A percentile compares a stretch with the other conserved stretches of the same genome.
Evolutionary conservation across 2,329 filamentous ascomycete species (phyloP).

Genomic region (Aspergillus quadricinctus): DNA sequence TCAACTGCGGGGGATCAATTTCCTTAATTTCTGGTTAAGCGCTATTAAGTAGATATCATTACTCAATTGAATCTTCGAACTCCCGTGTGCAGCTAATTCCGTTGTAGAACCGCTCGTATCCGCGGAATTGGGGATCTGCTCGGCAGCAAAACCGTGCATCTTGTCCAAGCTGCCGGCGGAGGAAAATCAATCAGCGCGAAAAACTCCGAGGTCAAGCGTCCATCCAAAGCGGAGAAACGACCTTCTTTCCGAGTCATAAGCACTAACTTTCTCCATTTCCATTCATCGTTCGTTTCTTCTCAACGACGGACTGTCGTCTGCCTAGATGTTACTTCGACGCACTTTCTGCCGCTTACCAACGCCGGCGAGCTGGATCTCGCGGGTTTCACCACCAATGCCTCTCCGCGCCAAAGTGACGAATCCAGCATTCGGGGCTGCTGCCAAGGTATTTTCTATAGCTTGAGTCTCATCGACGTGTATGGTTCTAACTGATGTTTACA

Average conservation of each 20-base stretch:
- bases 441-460: slow-evolving; percentile 43
- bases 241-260: slow-evolving; percentile 1
- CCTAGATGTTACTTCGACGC: slow-evolving; percentile 43
- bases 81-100: slow-evolving; percentile 1
- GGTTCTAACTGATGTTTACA: slow-evolving; percentile 13
- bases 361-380: slow-evolving; percentile 47
- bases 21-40: not conserved
- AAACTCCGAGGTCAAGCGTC: slow-evolving; percentile 31
- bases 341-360: slow-evolving; percentile 34
- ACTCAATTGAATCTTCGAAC: not conserved
- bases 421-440: slow-evolving; percentile 51
- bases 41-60: not conserved
- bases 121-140: slow-evolving; percentile 1
- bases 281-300: slow-evolving; percentile 5
- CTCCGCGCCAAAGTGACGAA: slow-evolving; percentile 70
- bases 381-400: slow-evolving; percentile 60
- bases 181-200: slow-evolving; percentile 19
- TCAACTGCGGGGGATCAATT: not conserved
- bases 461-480: not conserved
- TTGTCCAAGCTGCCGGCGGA: slow-evolving; percentile 10
- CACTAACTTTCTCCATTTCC: slow-evolving; percentile 5
- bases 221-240: slow-evolving; percentile 16
- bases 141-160: not conserved
- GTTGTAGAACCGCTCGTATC: not conserved
- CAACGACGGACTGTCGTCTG: slow-evolving; percentile 17